Evolutionary conservation across 306 rosid species (phyloP).

Genomic region (Begonia peltatifolia): DNA sequence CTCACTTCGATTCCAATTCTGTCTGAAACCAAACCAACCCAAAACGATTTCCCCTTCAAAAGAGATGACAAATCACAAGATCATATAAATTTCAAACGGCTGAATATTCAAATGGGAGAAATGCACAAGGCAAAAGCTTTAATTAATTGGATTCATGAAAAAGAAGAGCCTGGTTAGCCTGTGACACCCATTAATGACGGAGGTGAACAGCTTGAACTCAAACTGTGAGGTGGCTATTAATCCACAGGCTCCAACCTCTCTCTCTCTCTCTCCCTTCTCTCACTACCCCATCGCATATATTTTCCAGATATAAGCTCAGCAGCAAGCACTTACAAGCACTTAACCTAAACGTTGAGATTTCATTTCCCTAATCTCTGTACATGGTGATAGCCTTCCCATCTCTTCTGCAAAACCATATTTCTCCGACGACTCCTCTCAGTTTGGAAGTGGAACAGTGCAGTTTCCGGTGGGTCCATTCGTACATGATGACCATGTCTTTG

Average conservation of each 20-base stretch:
- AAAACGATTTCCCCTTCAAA: no score
- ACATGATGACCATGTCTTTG: no score
- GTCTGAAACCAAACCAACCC: no score
- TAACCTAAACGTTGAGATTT: not conserved
- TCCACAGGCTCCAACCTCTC: conserved; percentile 19
- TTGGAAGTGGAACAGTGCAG: no score
- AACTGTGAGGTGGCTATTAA: conserved; percentile 34
- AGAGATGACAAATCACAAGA: no score
- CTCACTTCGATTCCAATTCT: no score
- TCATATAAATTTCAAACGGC: conserved; percentile 1
- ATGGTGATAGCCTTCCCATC: no score
- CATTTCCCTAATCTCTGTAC: no score
- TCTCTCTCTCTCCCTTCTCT: conserved; percentile 9
- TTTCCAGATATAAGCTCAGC: not conserved
- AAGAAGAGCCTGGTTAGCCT: conserved; percentile 44
- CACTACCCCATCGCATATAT: conserved; percentile 11
- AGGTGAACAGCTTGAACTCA: conserved; percentile 31
- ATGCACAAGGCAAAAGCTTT: not conserved
- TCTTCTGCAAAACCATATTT: no score
- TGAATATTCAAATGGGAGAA: conserved; percentile 11
- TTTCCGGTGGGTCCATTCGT: no score
- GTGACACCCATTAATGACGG: conserved; percentile 70
- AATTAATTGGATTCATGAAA: conserved; percentile 25
- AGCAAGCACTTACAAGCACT: not conserved
- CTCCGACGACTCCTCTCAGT: no score